phyloP scores from a whole-genome alignment of 495 filamentous ascomycete genomes.

The Evansstolkia leycettana region DNA sequence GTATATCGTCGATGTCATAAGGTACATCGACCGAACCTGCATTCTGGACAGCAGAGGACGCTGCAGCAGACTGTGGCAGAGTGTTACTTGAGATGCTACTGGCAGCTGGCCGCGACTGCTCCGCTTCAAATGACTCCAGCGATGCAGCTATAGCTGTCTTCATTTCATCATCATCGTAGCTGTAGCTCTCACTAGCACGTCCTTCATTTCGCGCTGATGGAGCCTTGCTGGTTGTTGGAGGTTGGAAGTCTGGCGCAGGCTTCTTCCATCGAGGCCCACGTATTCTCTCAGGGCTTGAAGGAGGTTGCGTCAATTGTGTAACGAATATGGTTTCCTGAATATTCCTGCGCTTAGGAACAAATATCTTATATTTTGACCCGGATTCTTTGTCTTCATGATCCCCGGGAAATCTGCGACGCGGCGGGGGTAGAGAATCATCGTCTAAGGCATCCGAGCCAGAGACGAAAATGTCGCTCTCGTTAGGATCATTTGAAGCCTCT shows the following conservation, averaged over 20 bases:
- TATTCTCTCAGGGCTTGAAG: constrained; percentile 39
- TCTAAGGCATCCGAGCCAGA: constrained; percentile 16
- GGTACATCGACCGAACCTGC: constrained; percentile 8
- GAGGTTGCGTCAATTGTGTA: constrained; percentile 38
- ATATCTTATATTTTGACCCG: constrained; percentile 29
- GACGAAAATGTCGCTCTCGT: constrained; percentile 6
- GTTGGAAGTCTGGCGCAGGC: constrained; percentile 16
- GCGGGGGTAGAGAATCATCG: constrained; percentile 8
- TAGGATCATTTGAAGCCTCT: constrained; percentile 2
- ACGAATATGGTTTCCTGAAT: constrained; percentile 39
- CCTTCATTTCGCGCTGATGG: background rate
- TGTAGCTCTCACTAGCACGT: background rate
- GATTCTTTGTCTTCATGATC: constrained; percentile 13
- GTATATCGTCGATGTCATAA: constrained; percentile 35
- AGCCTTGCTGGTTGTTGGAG: constrained; percentile 3
- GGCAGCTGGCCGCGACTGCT: constrained; percentile 6
- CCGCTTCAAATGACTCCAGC: constrained; percentile 28
- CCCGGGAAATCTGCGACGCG: constrained; percentile 4
- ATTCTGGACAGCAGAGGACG: constrained; percentile 10
- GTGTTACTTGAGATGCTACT: background rate
- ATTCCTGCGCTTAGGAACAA: constrained; percentile 29
- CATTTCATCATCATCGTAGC: constrained; percentile 20
- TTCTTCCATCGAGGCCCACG: constrained; percentile 43
- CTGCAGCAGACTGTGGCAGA: constrained; percentile 8
- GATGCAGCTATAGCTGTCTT: constrained; percentile 30